Percentiles rank a stretch among this genome's conserved stretches.
These are phyloP conservation scores for Acacia acuminata DNA, from an alignment of 306 rosid species.

Conservation along the genomic window DNA sequence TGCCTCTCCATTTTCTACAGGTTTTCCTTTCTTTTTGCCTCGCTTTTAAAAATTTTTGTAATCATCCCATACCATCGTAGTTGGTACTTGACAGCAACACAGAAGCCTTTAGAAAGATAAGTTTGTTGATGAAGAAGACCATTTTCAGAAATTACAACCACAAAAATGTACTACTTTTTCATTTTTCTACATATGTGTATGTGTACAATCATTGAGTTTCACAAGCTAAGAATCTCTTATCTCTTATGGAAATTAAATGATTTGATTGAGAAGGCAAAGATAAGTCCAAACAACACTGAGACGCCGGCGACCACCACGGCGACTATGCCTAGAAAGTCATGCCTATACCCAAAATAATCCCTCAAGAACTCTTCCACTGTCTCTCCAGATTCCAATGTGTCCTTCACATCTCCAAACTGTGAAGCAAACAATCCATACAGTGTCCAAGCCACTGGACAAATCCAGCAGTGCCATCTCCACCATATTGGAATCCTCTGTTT, in stretches of 20 bases:
- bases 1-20: background rate
- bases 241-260: conserved; percentile 83
- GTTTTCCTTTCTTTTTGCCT: background rate
- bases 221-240: conserved; percentile 32
- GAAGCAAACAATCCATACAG: conserved; percentile 67
- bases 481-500: conserved; percentile 83
- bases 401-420: conserved; percentile 73
- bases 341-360: conserved; percentile 69
- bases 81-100: background rate
- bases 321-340: conserved; percentile 59
- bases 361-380: conserved; percentile 60
- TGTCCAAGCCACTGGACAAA: conserved; percentile 83
- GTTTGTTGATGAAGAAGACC: background rate
- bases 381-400: conserved; percentile 62
- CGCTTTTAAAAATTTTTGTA: background rate
- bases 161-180: background rate
- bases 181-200: background rate
- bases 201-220: background rate
- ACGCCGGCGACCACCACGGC: conserved; percentile 56
- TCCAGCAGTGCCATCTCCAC: conserved; percentile 95
- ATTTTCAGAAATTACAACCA: background rate
- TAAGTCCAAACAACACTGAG: conserved; percentile 64
- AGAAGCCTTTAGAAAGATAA: background rate
- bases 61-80: background rate
- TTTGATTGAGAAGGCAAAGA: conserved; percentile 75